Evolutionary conservation across 169 alveolate genomes (phyloP), one percentile per base, ranked within the genome.

Genomic region (Plasmodium berghei): DNA sequence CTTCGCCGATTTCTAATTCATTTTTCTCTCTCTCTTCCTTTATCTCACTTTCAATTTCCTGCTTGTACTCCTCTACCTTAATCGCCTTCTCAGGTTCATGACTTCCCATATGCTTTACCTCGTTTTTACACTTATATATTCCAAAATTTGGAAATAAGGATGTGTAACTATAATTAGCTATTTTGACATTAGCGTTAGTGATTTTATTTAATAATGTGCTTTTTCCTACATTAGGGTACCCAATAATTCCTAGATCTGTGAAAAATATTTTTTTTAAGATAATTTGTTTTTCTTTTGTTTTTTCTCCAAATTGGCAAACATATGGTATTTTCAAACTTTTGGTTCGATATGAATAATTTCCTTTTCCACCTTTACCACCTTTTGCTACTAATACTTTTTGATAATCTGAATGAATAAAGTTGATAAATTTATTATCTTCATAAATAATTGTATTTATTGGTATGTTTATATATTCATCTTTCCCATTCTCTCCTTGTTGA

Each of bases 341-440:
- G 2, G 96, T 80, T 49, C 93, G 91, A 80, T 91, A 92, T 52
- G 95, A 94, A 56, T 88, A 86, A 88, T 97, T 97, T 16, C 99
- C 99, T 59, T 85, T 91, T 24, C 98, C 98, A 9, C 99, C 98
- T 86, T 89, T 62, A 12, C 98, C 98, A 3, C 99, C 99, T 67
- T 95, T 72, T 3, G 97, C 98, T 5, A 96, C 66, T 72, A 93
- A 72, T 9, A 95, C 45, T 59, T 80, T 85, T 54, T 96, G 94
- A 10, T 90, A 91, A 58, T 88, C 72, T 66, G 71, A 59, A 54
- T 87, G 92, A 55, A 94, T 61, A 63, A 91, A 95, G 28, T 87
- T 83, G 22, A 59, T 14, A 74, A 67, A 72, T 10, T 92, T 93
- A 6, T 90, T 89, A 20, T 93, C 93, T 80, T 95, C 94, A 89